These are phyloP conservation scores for Chaetomiaceae sp. DNA, from an alignment of 2,329 filamentous ascomycete species.

Conservation along the genomic window DNA sequence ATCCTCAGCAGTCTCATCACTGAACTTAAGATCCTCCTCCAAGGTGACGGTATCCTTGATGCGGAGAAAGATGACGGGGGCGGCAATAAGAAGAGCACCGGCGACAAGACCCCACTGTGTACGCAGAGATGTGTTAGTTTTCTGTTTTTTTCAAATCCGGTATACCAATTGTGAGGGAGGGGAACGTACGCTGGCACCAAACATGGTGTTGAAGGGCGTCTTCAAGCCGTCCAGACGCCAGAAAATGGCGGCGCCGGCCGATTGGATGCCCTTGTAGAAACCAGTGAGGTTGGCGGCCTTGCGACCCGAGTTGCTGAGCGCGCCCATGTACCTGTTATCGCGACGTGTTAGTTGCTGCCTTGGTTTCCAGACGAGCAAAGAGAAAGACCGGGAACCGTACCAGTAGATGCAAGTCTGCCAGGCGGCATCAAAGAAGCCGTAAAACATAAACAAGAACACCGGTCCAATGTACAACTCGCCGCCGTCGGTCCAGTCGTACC, in stretches of 20 bases:
- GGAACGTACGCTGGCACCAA: conserved; percentile 51
- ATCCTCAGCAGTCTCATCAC: conserved; percentile 75
- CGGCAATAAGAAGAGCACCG: conserved; percentile 69
- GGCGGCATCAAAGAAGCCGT: conserved; percentile 81
- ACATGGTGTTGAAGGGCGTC: conserved; percentile 65
- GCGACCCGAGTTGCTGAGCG: conserved; percentile 86
- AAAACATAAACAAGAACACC: conserved; percentile 88
- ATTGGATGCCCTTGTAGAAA: conserved; percentile 60
- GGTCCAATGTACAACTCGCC: conserved; percentile 62
- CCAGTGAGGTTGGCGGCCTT: conserved; percentile 86
- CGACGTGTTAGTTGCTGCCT: background rate
- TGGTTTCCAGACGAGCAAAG: background rate
- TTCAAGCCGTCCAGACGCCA: conserved; percentile 64
- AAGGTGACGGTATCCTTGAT: conserved; percentile 77
- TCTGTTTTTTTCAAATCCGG: no score
- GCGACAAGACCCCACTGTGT: conserved; percentile 68
- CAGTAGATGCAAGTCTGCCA: conserved; percentile 93
- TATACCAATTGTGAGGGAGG: background rate
- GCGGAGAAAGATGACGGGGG: conserved; percentile 72
- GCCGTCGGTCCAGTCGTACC: conserved; percentile 60
- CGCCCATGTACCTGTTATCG: conserved; percentile 89
- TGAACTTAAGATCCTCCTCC: conserved; percentile 79
- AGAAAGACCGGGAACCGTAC: conserved; percentile 54
- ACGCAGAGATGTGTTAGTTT: no score
- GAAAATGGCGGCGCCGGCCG: conserved; percentile 74